Evolutionary conservation across 257 asterid genomes (phyloP).

Genomic region (Capsicum pubescens): DNA sequence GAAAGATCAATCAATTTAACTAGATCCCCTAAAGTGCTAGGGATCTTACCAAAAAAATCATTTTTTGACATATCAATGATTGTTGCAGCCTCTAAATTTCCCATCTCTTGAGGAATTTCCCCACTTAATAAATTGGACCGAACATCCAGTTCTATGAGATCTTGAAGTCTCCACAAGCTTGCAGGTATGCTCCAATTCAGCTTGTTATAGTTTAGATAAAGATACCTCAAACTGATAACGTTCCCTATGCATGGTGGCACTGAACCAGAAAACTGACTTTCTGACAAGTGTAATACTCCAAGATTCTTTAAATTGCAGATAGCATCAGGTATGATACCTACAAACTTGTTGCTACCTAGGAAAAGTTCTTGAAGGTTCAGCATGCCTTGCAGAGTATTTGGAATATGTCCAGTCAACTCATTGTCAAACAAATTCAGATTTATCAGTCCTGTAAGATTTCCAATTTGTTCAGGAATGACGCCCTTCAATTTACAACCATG

Average conservation of each 20-base stretch:
- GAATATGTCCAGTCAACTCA: conserved; percentile 9
- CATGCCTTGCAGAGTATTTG: background rate
- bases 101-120: background rate
- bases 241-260: background rate
- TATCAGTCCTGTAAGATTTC: background rate
- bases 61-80: background rate
- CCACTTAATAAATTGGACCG: conserved; percentile 3
- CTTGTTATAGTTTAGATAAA: background rate
- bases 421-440: background rate
- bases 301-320: background rate
- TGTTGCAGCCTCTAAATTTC: background rate
- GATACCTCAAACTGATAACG: background rate
- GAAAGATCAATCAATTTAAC: background rate
- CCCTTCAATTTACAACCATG: background rate
- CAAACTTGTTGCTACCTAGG: background rate
- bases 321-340: background rate
- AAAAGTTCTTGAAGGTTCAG: background rate
- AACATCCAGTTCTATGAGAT: background rate
- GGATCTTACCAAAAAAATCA: background rate
- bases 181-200: background rate
- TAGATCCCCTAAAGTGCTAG: background rate
- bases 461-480: background rate
- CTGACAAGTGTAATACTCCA: background rate
- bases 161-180: background rate
- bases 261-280: background rate